These are phyloP conservation scores for Sphagnum contortum DNA, from an alignment of 225 moss, liverwort and hornwort species.

Conservation along the genomic window DNA sequence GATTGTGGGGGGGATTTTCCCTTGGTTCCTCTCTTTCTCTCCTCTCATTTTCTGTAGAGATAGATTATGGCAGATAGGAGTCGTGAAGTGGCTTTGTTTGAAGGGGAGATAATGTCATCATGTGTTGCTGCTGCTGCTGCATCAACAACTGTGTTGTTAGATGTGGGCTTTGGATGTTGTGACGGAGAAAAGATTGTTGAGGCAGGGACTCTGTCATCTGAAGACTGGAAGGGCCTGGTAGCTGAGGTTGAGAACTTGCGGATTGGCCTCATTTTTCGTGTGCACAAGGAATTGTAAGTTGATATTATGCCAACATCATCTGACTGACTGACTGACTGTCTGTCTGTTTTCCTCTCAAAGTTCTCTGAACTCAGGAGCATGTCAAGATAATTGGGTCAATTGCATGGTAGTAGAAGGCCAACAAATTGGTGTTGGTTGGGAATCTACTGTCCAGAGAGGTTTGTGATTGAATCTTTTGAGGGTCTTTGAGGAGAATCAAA, in stretches of 20 bases:
- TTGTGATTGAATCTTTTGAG: neutral
- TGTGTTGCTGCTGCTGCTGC: too few relatives aligned
- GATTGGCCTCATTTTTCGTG: slow-evolving; percentile 8
- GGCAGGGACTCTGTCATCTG: slow-evolving; percentile 13
- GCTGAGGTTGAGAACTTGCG: slow-evolving; percentile 1
- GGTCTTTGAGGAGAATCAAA: too few relatives aligned
- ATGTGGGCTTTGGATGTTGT: slow-evolving; percentile 5
- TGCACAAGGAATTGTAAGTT: slow-evolving; percentile 17
- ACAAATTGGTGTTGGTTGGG: neutral
- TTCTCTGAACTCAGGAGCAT: too few relatives aligned
- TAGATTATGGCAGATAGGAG: too few relatives aligned
- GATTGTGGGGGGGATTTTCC: too few relatives aligned
- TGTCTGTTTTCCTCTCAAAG: neutral
- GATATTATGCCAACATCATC: neutral
- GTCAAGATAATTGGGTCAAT: too few relatives aligned
- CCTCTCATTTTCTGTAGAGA: too few relatives aligned
- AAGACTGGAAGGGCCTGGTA: slow-evolving; percentile 23
- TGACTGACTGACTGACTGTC: neutral
- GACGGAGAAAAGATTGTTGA: slow-evolving; percentile 7
- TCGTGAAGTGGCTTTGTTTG: too few relatives aligned
- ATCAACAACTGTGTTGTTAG: slow-evolving; percentile 11
- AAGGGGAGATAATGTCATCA: too few relatives aligned
- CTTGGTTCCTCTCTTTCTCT: too few relatives aligned
- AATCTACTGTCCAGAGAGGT: too few relatives aligned
- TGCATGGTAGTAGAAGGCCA: neutral